Evolutionary conservation across 345 rosid genomes (phyloP).

Genomic region (Cardamine occulta): DNA sequence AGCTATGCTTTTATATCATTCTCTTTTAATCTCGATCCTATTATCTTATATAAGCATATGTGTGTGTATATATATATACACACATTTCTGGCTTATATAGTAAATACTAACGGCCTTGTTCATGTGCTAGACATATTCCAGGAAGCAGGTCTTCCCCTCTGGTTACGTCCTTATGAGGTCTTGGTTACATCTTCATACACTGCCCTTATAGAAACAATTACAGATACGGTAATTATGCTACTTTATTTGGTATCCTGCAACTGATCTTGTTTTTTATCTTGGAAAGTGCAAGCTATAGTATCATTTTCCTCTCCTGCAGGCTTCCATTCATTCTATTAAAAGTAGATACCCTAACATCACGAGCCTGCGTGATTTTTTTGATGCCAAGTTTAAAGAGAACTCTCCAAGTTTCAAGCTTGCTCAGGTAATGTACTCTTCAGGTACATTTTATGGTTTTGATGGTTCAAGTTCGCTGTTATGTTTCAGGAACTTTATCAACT

Average conservation of each 20-base stretch:
- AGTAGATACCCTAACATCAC: slow-evolving; percentile 84
- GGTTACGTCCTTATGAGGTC: slow-evolving; percentile 98
- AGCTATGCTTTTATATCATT: background rate
- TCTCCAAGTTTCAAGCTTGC: slow-evolving; percentile 94
- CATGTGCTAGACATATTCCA: slow-evolving; percentile 82
- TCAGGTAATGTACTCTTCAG: slow-evolving; percentile 61
- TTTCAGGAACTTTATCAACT: slow-evolving; percentile 19
- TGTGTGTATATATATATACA: background rate
- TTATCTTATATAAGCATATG: background rate
- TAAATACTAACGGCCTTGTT: slow-evolving; percentile 14
- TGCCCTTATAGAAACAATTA: slow-evolving; percentile 96
- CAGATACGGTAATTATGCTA: slow-evolving; percentile 74
- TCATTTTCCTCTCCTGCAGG: slow-evolving; percentile 51
- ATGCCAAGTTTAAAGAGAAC: slow-evolving; percentile 80
- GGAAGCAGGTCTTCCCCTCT: slow-evolving; percentile 99
- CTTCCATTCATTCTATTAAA: slow-evolving; percentile 95
- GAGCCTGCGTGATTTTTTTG: slow-evolving; percentile 89
- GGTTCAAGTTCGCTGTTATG: background rate
- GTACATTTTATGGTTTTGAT: slow-evolving; percentile 17
- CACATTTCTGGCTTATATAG: background rate
- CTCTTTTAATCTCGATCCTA: slow-evolving; percentile 19
- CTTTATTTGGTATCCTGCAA: slow-evolving; percentile 11
- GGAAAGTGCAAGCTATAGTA: slow-evolving; percentile 20
- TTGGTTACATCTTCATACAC: slow-evolving; percentile 96
- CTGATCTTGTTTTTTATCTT: background rate